These are phyloP conservation scores for Solanum rostratum DNA, from an alignment of 257 asterid genomes.

Conservation along the genomic window DNA sequence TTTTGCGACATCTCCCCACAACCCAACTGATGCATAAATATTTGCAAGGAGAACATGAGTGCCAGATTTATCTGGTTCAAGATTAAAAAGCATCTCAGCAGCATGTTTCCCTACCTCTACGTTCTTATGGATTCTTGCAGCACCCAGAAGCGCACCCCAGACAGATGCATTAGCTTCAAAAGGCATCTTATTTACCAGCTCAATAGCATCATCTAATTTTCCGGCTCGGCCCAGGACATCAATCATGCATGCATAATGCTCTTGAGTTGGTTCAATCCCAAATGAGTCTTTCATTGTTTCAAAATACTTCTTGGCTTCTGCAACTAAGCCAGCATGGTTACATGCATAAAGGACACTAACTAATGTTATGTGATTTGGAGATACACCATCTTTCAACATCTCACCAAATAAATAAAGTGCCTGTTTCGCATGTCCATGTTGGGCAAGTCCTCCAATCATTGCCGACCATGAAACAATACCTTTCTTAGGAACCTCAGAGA, in stretches of 20 bases:
- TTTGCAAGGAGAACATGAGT: neutral
- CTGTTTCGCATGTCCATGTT: neutral
- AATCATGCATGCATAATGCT: neutral
- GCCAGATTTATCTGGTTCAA: neutral
- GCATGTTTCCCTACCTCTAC: neutral
- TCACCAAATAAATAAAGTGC: neutral
- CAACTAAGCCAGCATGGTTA: neutral
- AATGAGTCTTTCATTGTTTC: neutral
- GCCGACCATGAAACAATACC: neutral
- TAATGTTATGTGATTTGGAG: neutral
- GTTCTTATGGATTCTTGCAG: neutral
- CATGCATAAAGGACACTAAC: neutral
- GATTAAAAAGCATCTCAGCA: neutral
- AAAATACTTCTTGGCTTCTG: neutral
- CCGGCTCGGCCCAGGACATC: neutral
- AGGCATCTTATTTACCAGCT: neutral
- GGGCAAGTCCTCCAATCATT: neutral
- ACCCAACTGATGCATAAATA: neutral
- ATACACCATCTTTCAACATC: neutral
- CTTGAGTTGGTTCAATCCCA: neutral
- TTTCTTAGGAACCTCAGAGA: neutral
- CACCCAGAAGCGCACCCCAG: neutral
- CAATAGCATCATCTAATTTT: neutral
- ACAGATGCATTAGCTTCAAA: neutral
- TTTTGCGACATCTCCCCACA: neutral